Conservation (phyloP, 2,329 filamentous ascomycete genomes). For the Proliferodiscus dingleyae region DNA sequence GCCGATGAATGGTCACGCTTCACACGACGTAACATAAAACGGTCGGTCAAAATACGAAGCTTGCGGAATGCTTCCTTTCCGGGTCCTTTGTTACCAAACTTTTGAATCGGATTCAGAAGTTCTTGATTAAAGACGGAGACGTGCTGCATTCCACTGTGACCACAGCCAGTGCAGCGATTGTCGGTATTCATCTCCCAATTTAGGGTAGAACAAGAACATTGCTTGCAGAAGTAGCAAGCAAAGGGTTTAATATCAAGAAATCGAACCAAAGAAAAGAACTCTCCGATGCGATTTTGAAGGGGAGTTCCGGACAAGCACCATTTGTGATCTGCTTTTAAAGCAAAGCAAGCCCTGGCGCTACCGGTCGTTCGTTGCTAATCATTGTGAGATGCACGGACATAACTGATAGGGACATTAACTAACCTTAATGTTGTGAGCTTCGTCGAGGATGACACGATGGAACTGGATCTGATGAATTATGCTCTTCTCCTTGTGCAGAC, state of each 20-base stretch:
- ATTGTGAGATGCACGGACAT: conserved; percentile 20
- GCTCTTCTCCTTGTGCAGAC: conserved; percentile 73
- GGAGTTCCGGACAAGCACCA: conserved; percentile 96
- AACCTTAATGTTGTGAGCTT: conserved; percentile 90
- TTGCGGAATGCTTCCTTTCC: conserved; percentile 72
- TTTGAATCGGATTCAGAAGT: conserved; percentile 76
- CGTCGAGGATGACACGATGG: conserved; percentile 88
- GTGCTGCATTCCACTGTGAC: conserved; percentile 48
- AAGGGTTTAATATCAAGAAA: conserved; percentile 89
- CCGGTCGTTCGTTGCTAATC: conserved; percentile 71
- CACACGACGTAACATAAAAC: conserved; percentile 91
- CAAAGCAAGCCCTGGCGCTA: conserved; percentile 93
- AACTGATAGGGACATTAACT: conserved; percentile 4
- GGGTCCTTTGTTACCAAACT: conserved; percentile 53
- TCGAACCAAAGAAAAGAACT: conserved; percentile 90
- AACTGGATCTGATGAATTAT: conserved; percentile 81
- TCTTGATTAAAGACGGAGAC: conserved; percentile 93
- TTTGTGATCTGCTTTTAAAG: conserved; percentile 79
- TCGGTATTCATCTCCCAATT: conserved; percentile 78
- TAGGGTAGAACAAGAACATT: conserved; percentile 72
- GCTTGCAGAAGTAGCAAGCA: conserved; percentile 89
- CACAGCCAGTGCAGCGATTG: conserved; percentile 66
- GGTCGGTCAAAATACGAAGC: conserved; percentile 80
- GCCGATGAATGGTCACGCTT: conserved; percentile 91
- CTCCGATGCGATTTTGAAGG: conserved; percentile 93